These are phyloP conservation scores for Kalmusia sp. DNA, from an alignment of 2,329 filamentous ascomycete species.

Conservation along the genomic window DNA sequence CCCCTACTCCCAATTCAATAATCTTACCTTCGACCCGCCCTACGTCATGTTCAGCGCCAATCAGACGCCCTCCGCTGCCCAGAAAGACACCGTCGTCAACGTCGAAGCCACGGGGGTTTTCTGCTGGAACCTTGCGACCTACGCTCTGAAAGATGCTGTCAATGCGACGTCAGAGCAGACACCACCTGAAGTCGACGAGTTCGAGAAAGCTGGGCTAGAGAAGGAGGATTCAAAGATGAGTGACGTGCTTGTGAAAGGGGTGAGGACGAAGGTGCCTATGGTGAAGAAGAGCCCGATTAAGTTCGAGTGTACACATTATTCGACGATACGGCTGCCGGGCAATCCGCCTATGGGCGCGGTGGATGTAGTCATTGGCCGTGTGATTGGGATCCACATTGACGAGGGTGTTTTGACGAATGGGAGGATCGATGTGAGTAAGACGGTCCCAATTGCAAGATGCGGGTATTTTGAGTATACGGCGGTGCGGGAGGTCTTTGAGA, in stretches of 20 bases:
- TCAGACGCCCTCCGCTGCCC: constrained; percentile 54
- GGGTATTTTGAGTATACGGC: constrained; percentile 68
- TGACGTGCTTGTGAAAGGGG: constrained; percentile 27
- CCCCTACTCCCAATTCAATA: constrained; percentile 69
- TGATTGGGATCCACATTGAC: constrained; percentile 64
- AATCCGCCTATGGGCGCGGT: constrained; percentile 65
- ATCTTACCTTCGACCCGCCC: constrained; percentile 68
- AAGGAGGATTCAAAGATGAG: constrained; percentile 54
- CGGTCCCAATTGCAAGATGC: constrained; percentile 65
- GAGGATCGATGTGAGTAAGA: constrained; percentile 63
- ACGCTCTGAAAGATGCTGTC: constrained; percentile 61
- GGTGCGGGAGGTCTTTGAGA: constrained; percentile 64
- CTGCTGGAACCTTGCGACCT: constrained; percentile 67
- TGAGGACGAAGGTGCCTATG: constrained; percentile 53
- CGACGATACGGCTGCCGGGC: constrained; percentile 62
- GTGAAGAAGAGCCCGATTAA: constrained; percentile 62
- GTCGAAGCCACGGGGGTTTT: constrained; percentile 63
- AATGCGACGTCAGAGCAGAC: constrained; percentile 63
- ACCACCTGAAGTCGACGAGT: constrained; percentile 61
- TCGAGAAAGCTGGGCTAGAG: constrained; percentile 56
- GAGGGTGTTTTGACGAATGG: constrained; percentile 63
- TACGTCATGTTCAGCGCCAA: constrained; percentile 69
- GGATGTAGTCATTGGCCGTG: constrained; percentile 64
- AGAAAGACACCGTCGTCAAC: constrained; percentile 66
- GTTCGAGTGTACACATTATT: constrained; percentile 65